A percentile compares a stretch with the other conserved stretches of the same genome.
These are phyloP conservation scores for Pseudopithomyces maydicus DNA, from an alignment of 2,329 filamentous ascomycete species.

Conservation along the genomic window DNA sequence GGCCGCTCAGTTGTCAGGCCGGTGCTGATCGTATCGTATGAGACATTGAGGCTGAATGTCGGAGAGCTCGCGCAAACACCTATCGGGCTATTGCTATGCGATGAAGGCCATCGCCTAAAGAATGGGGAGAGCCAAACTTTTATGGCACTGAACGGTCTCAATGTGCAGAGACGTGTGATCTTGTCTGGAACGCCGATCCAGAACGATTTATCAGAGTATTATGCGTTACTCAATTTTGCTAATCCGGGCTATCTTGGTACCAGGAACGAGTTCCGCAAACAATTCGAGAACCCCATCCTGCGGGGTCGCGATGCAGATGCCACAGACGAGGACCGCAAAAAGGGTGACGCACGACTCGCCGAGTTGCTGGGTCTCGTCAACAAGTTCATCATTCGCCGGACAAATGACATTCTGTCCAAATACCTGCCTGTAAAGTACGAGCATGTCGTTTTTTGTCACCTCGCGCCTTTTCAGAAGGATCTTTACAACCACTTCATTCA, in stretches of 20 bases:
- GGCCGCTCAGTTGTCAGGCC: conserved; percentile 89
- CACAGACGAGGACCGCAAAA: conserved; percentile 78
- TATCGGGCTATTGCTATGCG: conserved; percentile 91
- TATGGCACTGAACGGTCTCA: conserved; percentile 84
- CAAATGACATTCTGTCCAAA: conserved; percentile 97
- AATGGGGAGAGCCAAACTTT: conserved; percentile 97
- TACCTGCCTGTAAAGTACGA: conserved; percentile 98
- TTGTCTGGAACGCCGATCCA: conserved; percentile 97
- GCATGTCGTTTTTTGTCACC: conserved; percentile 96
- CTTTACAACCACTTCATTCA: conserved; percentile 98
- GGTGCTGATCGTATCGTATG: conserved; percentile 96
- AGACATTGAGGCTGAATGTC: conserved; percentile 88
- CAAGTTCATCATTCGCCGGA: conserved; percentile 97
- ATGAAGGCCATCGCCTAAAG: conserved; percentile 95
- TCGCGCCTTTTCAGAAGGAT: conserved; percentile 88
- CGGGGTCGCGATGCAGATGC: conserved; percentile 90
- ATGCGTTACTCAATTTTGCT: conserved; percentile 92
- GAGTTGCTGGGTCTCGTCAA: conserved; percentile 88
- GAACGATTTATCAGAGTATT: conserved; percentile 98
- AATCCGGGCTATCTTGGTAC: conserved; percentile 92
- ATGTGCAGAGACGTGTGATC: conserved; percentile 90
- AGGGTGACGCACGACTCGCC: conserved; percentile 79
- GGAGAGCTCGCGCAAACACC: conserved; percentile 87
- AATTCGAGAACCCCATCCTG: conserved; percentile 90
- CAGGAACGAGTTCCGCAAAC: conserved; percentile 88